Conservation (phyloP, 306 rosid species). For the Elaeagnus macrophylla region DNA sequence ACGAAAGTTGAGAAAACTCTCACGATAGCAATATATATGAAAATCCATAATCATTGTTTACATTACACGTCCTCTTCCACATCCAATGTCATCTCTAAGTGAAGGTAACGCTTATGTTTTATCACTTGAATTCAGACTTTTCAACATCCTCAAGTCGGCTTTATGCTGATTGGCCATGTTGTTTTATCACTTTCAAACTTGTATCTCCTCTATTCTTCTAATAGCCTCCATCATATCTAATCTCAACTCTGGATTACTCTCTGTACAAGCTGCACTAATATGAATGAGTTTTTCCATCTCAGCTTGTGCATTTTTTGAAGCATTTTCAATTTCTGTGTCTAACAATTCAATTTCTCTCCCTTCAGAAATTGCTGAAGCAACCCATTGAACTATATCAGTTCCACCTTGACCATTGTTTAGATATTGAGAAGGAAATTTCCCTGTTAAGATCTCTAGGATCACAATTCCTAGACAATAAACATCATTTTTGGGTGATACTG, state of each 20-base stretch:
- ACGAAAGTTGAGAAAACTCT: too few relatives aligned
- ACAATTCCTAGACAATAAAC: constrained; percentile 69
- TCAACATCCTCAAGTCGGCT: too few relatives aligned
- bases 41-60: too few relatives aligned
- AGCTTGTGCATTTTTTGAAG: constrained; percentile 6
- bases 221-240: constrained; percentile 40
- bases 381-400: constrained; percentile 61
- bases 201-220: constrained; percentile 49
- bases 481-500: constrained; percentile 47
- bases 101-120: too few relatives aligned
- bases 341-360: constrained; percentile 49
- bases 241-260: constrained; percentile 34
- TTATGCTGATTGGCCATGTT: too few relatives aligned
- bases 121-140: too few relatives aligned
- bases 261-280: constrained; percentile 56
- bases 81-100: too few relatives aligned
- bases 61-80: too few relatives aligned
- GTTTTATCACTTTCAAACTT: neutral
- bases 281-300: constrained; percentile 48
- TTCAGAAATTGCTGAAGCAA: constrained; percentile 40
- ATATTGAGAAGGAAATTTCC: constrained; percentile 73
- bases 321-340: constrained; percentile 49
- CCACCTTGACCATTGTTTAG: constrained; percentile 52
- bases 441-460: constrained; percentile 63
- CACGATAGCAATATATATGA: too few relatives aligned